Conservation (phyloP, 495 filamentous ascomycete genomes). For the Tuber borchii region DNA sequence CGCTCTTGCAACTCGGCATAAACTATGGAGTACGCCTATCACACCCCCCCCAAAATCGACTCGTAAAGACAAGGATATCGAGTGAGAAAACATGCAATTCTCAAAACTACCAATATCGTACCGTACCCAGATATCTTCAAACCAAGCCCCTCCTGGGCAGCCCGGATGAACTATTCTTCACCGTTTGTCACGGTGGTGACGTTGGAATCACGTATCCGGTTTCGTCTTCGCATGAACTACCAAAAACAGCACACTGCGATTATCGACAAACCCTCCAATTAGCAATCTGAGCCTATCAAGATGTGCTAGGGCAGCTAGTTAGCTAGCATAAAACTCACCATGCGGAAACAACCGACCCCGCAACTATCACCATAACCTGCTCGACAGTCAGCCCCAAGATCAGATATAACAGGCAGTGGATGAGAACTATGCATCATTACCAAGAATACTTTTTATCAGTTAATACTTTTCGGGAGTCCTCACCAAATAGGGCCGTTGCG, state of each 20-base stretch:
- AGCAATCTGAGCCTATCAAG: neutral
- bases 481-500: neutral
- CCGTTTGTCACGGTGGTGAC: neutral
- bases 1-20: neutral
- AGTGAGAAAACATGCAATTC: neutral
- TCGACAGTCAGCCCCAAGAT: neutral
- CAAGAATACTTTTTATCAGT: neutral
- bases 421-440: neutral
- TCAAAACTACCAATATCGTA: neutral
- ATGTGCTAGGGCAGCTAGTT: neutral
- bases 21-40: neutral
- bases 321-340: constrained; percentile 1
- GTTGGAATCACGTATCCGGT: neutral
- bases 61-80: neutral
- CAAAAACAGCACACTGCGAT: neutral
- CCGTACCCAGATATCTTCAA: neutral
- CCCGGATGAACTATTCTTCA: neutral
- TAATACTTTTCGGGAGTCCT: neutral
- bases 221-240: neutral
- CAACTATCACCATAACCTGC: neutral
- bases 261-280: neutral
- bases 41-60: neutral
- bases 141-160: neutral
- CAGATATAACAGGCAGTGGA: neutral
- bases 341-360: neutral